These are phyloP conservation scores for Dendrobium catenatum DNA, from an alignment of 106 monocot genomes.

Conservation along the genomic window DNA sequence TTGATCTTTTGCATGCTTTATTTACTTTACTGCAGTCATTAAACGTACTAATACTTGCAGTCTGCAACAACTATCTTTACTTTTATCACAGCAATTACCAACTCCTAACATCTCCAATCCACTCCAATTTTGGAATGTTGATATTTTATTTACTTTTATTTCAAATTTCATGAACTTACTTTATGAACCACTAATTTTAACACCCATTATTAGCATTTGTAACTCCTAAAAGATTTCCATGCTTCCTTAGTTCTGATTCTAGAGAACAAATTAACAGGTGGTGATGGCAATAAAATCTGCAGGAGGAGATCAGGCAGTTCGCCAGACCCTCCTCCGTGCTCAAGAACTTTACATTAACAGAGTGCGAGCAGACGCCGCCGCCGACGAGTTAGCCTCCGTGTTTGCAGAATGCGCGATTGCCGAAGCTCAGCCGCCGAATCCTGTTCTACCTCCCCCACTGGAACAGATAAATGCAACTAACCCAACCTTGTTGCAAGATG, in stretches of 20 bases:
- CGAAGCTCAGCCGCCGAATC: constrained; percentile 42
- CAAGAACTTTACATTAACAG: constrained; percentile 65
- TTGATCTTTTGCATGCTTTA: too few species aligned
- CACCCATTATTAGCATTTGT: too few species aligned
- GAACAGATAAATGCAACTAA: background rate
- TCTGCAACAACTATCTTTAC: too few species aligned
- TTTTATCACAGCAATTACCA: too few species aligned
- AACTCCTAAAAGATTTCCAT: too few species aligned
- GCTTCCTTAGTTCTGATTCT: background rate
- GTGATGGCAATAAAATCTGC: constrained; percentile 48
- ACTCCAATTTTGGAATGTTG: too few species aligned
- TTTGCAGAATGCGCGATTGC: constrained; percentile 89
- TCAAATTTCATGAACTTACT: too few species aligned
- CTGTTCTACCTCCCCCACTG: background rate
- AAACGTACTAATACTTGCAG: too few species aligned
- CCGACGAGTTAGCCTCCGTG: constrained; percentile 66
- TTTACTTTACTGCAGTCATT: too few species aligned
- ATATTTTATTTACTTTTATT: too few species aligned
- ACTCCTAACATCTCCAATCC: too few species aligned
- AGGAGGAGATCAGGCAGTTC: constrained; percentile 73
- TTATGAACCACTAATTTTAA: too few species aligned
- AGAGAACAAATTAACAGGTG: constrained; percentile 24
- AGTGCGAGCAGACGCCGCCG: constrained; percentile 29
- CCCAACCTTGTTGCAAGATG: constrained; percentile 5
- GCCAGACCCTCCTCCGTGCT: constrained; percentile 58